Conservation (phyloP, 371 early-diverging fungal species). For the Syncephalis fuscata region DNA sequence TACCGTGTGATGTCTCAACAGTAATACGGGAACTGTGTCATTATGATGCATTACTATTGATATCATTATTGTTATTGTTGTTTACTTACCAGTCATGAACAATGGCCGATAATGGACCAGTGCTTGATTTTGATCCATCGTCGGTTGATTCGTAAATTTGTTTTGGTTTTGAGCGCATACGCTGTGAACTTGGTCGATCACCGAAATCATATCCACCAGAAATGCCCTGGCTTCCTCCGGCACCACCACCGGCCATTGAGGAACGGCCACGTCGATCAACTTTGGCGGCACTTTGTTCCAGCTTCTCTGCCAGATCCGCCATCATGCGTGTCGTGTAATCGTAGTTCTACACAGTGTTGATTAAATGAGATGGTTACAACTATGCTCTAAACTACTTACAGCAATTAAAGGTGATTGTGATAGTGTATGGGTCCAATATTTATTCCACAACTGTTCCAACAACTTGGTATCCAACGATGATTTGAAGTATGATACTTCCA, state of each 20-base stretch:
- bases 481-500: slow-evolving; percentile 87
- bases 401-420: slow-evolving; percentile 80
- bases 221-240: slow-evolving; percentile 4
- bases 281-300: slow-evolving; percentile 56
- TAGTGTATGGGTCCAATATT: slow-evolving; percentile 92
- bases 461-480: slow-evolving; percentile 72
- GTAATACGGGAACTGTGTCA: slow-evolving; percentile 46
- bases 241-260: slow-evolving; percentile 18
- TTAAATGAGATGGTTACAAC: neutral
- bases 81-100: neutral
- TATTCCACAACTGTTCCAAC: slow-evolving; percentile 86
- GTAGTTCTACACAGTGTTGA: slow-evolving; percentile 38
- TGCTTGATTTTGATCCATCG: slow-evolving; percentile 44
- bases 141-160: slow-evolving; percentile 27
- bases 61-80: slow-evolving; percentile 3
- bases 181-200: neutral
- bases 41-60: neutral
- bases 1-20: slow-evolving; percentile 59
- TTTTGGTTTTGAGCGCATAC: neutral
- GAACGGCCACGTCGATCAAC: slow-evolving; percentile 27
- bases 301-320: slow-evolving; percentile 62
- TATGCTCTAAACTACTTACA: slow-evolving; percentile 17
- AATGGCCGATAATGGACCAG: slow-evolving; percentile 15
- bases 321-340: slow-evolving; percentile 65
- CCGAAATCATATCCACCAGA: neutral